phyloP scores from a whole-genome alignment of 2,329 filamentous ascomycete species.

The Sclerotinia minor region DNA sequence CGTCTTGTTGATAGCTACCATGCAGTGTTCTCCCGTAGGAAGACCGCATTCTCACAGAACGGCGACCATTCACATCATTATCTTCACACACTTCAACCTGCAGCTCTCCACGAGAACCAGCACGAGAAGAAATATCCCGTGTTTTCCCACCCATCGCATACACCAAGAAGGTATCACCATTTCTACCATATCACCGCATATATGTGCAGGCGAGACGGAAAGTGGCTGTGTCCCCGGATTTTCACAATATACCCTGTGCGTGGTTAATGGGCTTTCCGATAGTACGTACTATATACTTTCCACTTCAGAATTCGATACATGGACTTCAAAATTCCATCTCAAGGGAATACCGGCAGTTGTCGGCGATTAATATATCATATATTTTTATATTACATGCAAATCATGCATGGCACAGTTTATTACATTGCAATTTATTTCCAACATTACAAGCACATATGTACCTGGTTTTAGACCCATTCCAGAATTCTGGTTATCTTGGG shows the following conservation, averaged over 20 bases:
- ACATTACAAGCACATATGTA: slow-evolving; percentile 25
- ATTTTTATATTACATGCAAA: slow-evolving; percentile 20
- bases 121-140: slow-evolving; percentile 25
- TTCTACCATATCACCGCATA: slow-evolving; percentile 13
- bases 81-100: slow-evolving; percentile 23
- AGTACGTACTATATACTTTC: slow-evolving; percentile 25
- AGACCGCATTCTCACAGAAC: slow-evolving; percentile 23
- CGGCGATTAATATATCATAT: slow-evolving; percentile 29
- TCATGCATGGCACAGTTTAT: slow-evolving; percentile 25
- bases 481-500: slow-evolving; percentile 25
- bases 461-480: slow-evolving; percentile 26
- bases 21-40: slow-evolving; percentile 26
- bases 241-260: slow-evolving; percentile 21
- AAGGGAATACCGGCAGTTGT: slow-evolving; percentile 22
- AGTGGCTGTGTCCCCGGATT: slow-evolving; percentile 26
- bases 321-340: slow-evolving; percentile 6
- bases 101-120: slow-evolving; percentile 26
- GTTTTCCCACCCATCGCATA: slow-evolving; percentile 23
- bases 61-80: slow-evolving; percentile 26
- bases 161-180: slow-evolving; percentile 15
- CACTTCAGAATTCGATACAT: slow-evolving; percentile 8
- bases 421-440: slow-evolving; percentile 26
- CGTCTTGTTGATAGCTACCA: slow-evolving; percentile 18
- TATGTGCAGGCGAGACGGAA: slow-evolving; percentile 13
- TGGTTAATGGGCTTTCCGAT: slow-evolving; percentile 20